These are phyloP conservation scores for Arxiozyma slooffiae DNA, from an alignment of 1,139 yeast genomes.

Conservation along the genomic window DNA sequence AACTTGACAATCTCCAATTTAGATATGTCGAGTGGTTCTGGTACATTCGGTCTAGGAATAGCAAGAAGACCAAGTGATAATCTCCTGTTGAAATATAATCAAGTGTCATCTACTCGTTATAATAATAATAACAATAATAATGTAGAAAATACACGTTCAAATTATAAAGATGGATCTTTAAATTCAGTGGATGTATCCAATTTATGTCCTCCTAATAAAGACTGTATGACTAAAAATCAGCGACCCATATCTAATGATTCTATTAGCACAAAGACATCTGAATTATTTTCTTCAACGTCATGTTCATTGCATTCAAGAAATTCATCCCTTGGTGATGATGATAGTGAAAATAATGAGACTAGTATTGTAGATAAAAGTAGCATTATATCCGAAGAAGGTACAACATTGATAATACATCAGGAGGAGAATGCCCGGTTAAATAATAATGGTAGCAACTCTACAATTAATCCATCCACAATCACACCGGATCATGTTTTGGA, in stretches of 20 bases:
- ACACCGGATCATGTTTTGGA: background rate
- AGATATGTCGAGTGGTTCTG: constrained; percentile 1
- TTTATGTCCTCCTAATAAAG: constrained; percentile 21
- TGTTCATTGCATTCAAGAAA: constrained; percentile 9
- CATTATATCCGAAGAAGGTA: constrained; percentile 1
- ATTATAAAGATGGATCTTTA: background rate
- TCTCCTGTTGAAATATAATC: constrained; percentile 13
- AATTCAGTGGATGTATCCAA: constrained; percentile 6
- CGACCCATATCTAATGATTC: constrained; percentile 30
- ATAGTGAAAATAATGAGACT: constrained; percentile 5
- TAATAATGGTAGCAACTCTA: background rate
- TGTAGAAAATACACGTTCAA: background rate
- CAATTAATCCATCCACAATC: background rate
- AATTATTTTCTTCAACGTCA: constrained; percentile 22
- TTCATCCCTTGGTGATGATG: constrained; percentile 11
- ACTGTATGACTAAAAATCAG: constrained; percentile 14
- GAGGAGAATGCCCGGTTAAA: background rate
- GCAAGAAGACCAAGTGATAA: constrained; percentile 31
- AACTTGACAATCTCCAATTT: constrained; percentile 4
- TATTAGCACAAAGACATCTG: constrained; percentile 25
- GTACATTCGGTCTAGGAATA: constrained; percentile 22
- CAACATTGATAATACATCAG: constrained; percentile 4
- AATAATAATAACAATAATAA: background rate
- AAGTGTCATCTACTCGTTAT: background rate
- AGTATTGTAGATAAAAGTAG: constrained; percentile 3